Evolutionary conservation across 176 grass and related monocot species (phyloP), one percentile per base, ranked within the genome.

Genomic region (Melocanna baccifera): DNA sequence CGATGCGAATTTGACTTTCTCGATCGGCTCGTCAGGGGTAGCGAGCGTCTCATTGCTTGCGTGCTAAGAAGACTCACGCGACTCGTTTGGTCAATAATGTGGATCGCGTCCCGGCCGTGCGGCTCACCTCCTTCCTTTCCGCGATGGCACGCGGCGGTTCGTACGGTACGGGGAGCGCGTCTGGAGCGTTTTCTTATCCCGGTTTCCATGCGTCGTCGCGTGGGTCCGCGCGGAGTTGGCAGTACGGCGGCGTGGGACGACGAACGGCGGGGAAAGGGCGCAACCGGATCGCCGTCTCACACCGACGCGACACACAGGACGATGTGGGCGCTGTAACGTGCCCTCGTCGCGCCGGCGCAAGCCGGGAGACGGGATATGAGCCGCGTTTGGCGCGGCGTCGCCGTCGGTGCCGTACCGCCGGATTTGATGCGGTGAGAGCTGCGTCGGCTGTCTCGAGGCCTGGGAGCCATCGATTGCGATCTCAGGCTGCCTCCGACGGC

Each of bases 341-440:
- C 7, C 8, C 53, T 16, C 19, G 58, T 56, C 77, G 16, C 34
- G 41, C 14, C 62, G 39, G 71, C 7, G 15, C 62, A 23, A 30
- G 28, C 50, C 22, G n/a, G 16, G 5, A 4, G 11, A 8, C 4
- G 64, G n/a, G 47, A 29, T 29, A 39, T 13, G 81, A 4, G 30
- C 43, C 32, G 74, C 52, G 62, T 80, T 69, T 55, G 79, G 48
- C 69, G 65, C 26, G 39, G 75, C 65, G 75, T 71, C 50, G 41
- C 39, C 48, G 61, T 59, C 76, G 10, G 45, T 20, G 32, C 32
- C 0, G 62, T 25, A 41, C 50, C 18, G 57, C 34, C 22, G 25
- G 15, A 26, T 51, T 29, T 3, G 71, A 22, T 15, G 34, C 30
- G 37, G 36, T 2, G 69, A 74, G 55, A 62, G 12, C 53, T 45